Evolutionary conservation across 2,329 filamentous ascomycete species (phyloP).

Genomic region (Elsinoe necatrix): DNA sequence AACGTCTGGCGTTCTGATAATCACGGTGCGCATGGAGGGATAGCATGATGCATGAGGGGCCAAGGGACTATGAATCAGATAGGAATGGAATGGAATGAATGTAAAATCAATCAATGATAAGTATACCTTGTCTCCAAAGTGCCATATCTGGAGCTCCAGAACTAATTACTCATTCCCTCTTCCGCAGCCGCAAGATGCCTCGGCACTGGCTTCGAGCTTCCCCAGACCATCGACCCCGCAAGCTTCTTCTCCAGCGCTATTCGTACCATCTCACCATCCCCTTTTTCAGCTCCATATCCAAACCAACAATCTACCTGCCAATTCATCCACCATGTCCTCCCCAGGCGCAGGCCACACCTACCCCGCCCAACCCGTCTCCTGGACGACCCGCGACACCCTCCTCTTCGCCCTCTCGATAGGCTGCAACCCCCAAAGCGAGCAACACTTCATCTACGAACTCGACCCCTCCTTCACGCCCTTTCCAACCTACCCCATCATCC

Average conservation of each 20-base stretch:
- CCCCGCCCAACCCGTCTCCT: slow-evolving; percentile 65
- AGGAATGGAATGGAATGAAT: background rate
- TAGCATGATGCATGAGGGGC: slow-evolving; percentile 1
- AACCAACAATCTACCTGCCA: background rate
- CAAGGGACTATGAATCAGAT: background rate
- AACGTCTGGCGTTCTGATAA: background rate
- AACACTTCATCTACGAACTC: slow-evolving; percentile 88
- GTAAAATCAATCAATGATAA: background rate
- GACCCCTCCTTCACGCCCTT: slow-evolving; percentile 81
- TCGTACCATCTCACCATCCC: background rate
- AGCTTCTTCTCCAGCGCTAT: background rate
- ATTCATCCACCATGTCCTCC: slow-evolving; percentile 11
- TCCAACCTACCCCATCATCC: slow-evolving; percentile 76
- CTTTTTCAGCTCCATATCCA: background rate
- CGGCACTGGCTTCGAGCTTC: slow-evolving; percentile 1
- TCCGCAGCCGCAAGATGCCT: background rate
- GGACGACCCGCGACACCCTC: slow-evolving; percentile 79
- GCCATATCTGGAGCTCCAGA: background rate
- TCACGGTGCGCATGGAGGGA: background rate
- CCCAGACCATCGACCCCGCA: slow-evolving; percentile 12
- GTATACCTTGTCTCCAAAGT: background rate
- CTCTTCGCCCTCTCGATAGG: slow-evolving; percentile 90
- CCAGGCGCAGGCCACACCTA: slow-evolving; percentile 69
- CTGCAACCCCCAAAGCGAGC: slow-evolving; percentile 64
- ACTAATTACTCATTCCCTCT: background rate